Conservation (phyloP, 2,329 filamentous ascomycete genomes). For the Parastagonospora avenae region DNA sequence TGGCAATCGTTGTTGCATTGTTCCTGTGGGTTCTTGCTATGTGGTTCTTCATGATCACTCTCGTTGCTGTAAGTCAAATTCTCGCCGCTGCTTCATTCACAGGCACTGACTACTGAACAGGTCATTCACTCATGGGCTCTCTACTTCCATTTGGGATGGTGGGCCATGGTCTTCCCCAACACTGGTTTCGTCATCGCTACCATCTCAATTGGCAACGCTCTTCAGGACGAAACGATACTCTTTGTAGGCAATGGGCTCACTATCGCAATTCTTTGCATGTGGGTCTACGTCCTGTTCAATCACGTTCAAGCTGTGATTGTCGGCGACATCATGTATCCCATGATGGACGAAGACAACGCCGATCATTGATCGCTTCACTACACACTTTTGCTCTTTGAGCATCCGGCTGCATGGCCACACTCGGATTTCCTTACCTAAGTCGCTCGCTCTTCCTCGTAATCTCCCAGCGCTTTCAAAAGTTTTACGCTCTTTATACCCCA, state of each 20-base stretch:
- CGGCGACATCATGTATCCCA: conserved; percentile 62
- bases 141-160: conserved; percentile 69
- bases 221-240: conserved; percentile 43
- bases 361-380: conserved; percentile 23
- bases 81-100: conserved; percentile 34
- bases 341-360: conserved; percentile 62
- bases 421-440: conserved; percentile 6
- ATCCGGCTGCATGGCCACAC: neutral
- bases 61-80: conserved; percentile 42
- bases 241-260: conserved; percentile 56
- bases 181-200: conserved; percentile 52
- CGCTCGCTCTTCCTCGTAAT: conserved; percentile 17
- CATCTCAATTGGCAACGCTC: conserved; percentile 45
- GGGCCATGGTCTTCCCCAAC: conserved; percentile 59
- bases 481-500: conserved; percentile 25
- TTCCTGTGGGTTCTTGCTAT: conserved; percentile 68
- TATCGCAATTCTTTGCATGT: conserved; percentile 58
- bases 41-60: conserved; percentile 59
- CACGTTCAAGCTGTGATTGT: conserved; percentile 58
- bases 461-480: conserved; percentile 13
- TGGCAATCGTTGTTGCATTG: conserved; percentile 58
- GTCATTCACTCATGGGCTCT: conserved; percentile 39
- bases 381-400: too few species aligned
- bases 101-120: conserved; percentile 20
- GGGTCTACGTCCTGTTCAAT: conserved; percentile 59